These are phyloP conservation scores for Syzygium jambos DNA, from an alignment of 345 rosid genomes.

Conservation along the genomic window DNA sequence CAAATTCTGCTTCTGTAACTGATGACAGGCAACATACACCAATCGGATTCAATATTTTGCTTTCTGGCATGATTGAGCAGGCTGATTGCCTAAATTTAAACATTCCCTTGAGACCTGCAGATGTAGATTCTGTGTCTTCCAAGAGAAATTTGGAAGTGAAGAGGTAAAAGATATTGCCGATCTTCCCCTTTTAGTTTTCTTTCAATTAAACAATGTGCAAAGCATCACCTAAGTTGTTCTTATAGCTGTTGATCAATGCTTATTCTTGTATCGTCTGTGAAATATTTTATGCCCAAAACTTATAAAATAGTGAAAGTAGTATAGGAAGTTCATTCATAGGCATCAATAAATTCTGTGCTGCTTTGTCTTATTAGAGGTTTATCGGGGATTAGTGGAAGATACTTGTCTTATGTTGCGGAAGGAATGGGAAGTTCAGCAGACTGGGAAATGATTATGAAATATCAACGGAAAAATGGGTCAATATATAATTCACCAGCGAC, in stretches of 20 bases:
- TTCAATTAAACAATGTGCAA: background rate
- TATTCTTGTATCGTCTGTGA: background rate
- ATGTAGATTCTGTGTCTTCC: conserved; percentile 33
- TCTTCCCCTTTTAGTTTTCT: background rate
- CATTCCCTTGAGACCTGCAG: conserved; percentile 43
- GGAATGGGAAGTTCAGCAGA: conserved; percentile 48
- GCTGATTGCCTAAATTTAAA: conserved; percentile 54
- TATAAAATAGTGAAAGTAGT: background rate
- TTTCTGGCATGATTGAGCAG: conserved; percentile 73
- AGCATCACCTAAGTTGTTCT: background rate
- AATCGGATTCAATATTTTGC: conserved; percentile 69
- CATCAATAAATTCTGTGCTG: background rate
- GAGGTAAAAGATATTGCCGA: conserved; percentile 24
- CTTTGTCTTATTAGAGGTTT: conserved; percentile 14
- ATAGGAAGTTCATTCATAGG: background rate
- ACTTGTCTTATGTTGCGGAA: conserved; percentile 59
- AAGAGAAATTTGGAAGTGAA: conserved; percentile 47
- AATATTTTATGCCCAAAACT: background rate
- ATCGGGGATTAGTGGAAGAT: conserved; percentile 42
- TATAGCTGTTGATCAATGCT: background rate
- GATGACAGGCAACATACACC: conserved; percentile 55
- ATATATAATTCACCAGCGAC: conserved; percentile 83
- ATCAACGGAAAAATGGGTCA: conserved; percentile 70
- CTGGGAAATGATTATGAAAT: conserved; percentile 57
- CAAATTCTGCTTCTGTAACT: conserved; percentile 38